Evolutionary conservation across 1,139 yeast genomes (phyloP).

Genomic region (Pichia terricola): DNA sequence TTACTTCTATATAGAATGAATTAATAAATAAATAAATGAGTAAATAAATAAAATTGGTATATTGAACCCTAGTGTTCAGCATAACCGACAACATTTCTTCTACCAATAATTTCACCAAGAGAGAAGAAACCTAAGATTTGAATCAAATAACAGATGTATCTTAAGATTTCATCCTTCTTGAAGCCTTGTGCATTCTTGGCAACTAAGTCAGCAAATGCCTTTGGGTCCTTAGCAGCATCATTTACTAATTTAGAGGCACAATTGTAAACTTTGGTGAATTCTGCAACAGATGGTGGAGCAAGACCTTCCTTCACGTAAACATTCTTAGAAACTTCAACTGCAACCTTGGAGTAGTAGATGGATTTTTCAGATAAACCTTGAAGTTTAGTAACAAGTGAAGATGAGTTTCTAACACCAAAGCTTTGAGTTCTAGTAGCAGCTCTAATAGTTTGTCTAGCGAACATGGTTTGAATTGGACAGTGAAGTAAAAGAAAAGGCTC

Average conservation of each 20-base stretch:
- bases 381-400: constrained; percentile 9
- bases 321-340: constrained; percentile 79
- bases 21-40: constrained; percentile 18
- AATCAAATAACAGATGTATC: constrained; percentile 67
- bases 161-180: constrained; percentile 48
- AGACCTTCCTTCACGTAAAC: constrained; percentile 87
- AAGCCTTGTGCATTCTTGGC: constrained; percentile 37
- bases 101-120: constrained; percentile 93
- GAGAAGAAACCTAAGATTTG: constrained; percentile 90
- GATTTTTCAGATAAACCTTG: constrained; percentile 33
- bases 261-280: constrained; percentile 71
- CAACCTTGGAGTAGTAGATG: constrained; percentile 84
- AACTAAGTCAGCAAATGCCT: constrained; percentile 30
- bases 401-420: constrained; percentile 15
- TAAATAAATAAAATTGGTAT: neutral
- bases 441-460: constrained; percentile 26
- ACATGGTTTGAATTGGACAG: constrained; percentile 15
- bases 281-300: constrained; percentile 78
- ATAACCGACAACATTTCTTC: constrained; percentile 87
- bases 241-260: constrained; percentile 35
- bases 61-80: constrained; percentile 28
- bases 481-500: too few relatives aligned
- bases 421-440: constrained; percentile 16
- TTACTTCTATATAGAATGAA: neutral
- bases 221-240: constrained; percentile 32